phyloP scores from a whole-genome alignment of 1,139 yeast species.

The Candida sp. region DNA sequence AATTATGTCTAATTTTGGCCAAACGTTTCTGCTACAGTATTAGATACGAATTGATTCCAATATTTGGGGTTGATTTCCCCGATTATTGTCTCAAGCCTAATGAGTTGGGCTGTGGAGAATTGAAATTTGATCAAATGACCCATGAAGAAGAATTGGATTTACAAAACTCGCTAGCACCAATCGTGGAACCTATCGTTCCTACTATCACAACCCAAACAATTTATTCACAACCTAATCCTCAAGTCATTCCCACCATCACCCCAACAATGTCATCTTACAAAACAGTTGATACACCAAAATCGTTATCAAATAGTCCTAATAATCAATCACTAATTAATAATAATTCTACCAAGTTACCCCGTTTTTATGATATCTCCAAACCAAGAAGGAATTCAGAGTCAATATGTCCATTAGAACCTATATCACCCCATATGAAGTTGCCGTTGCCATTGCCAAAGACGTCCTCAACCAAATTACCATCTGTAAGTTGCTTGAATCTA shows the following conservation, averaged over 20 bases:
- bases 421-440: neutral
- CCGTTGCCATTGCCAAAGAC: neutral
- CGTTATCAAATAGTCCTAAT: neutral
- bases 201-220: too few relatives aligned
- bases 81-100: slow-evolving; percentile 63
- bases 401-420: neutral
- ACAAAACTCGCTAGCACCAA: slow-evolving; percentile 1
- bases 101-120: slow-evolving; percentile 68
- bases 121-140: slow-evolving; percentile 39
- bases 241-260: neutral
- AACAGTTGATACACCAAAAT: neutral
- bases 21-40: slow-evolving; percentile 75
- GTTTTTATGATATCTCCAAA: neutral
- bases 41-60: slow-evolving; percentile 71
- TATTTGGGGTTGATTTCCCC: slow-evolving; percentile 77
- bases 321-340: neutral
- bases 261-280: neutral
- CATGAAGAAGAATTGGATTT: slow-evolving; percentile 3
- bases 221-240: neutral
- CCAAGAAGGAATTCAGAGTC: neutral
- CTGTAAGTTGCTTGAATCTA: neutral
- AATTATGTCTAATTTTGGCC: slow-evolving; percentile 67
- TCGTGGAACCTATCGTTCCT: too few relatives aligned
- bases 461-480: neutral
- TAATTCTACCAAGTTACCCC: neutral